A percentile compares a stretch with the other conserved stretches of the same genome.
These are phyloP conservation scores for Phyllosticta capitalensis DNA, from an alignment of 2,329 filamentous ascomycete genomes.

Conservation along the genomic window DNA sequence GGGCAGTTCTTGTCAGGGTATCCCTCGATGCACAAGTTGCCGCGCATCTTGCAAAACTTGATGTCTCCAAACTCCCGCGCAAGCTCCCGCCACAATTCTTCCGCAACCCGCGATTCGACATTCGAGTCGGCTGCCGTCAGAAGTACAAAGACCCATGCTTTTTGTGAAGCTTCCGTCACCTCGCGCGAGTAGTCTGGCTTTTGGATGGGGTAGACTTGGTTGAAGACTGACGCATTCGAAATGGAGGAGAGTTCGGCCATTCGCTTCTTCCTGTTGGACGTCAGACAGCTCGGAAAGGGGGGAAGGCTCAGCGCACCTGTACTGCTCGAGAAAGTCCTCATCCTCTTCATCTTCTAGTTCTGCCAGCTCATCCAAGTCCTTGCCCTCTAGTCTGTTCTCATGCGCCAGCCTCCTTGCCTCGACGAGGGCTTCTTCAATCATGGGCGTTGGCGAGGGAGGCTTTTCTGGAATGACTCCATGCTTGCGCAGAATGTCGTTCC, in stretches of 20 bases:
- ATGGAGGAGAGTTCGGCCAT: conserved; percentile 71
- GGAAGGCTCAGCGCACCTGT: conserved; percentile 43
- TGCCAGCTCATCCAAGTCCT: conserved; percentile 86
- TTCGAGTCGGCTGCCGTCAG: conserved; percentile 73
- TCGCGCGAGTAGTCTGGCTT: conserved; percentile 89
- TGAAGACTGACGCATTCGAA: conserved; percentile 69
- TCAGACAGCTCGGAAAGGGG: background rate
- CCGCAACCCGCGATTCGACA: conserved; percentile 72
- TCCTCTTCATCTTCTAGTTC: conserved; percentile 95
- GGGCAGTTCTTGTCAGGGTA: conserved; percentile 94
- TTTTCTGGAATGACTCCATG: conserved; percentile 98
- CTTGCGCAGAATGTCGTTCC: conserved; percentile 97
- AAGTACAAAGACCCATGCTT: conserved; percentile 62
- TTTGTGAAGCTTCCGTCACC: conserved; percentile 80
- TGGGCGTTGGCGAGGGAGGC: conserved; percentile 84
- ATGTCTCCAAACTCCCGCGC: conserved; percentile 82
- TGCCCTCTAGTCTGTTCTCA: conserved; percentile 87
- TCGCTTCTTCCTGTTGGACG: conserved; percentile 56
- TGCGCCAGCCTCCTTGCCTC: conserved; percentile 77
- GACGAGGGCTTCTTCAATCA: conserved; percentile 88
- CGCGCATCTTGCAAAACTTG: conserved; percentile 95
- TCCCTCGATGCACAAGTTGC: conserved; percentile 86
- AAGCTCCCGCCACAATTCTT: conserved; percentile 76
- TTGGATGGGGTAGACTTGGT: conserved; percentile 84
- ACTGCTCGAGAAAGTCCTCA: conserved; percentile 79